Evolutionary conservation across 2,329 filamentous ascomycete species (phyloP), one percentile per base, ranked within the genome.

Genomic region (Sarocladium kiliense): DNA sequence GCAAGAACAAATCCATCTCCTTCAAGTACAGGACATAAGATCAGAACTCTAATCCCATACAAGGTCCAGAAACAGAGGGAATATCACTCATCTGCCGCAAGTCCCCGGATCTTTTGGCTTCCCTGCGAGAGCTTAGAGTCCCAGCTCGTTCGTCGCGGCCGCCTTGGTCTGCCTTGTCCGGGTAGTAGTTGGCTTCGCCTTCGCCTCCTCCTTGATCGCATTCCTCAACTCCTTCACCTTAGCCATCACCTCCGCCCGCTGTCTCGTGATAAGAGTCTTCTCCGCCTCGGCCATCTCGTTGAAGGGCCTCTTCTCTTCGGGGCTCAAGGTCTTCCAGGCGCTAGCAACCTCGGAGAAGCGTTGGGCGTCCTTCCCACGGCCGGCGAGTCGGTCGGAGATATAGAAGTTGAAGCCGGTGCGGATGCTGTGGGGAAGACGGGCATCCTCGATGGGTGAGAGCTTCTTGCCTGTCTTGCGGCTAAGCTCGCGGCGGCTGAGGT

Each of bases 251-350:
- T 57, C 44, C 23, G 55, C 45, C 55, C 72, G 72, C 18, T 63
- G 66, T 9, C 64, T 64, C 2, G 5, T 3, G 5, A 72, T 61
- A 18, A 65, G 62, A 16, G 62, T 61, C 25, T 57, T 61, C 54
- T 62, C 59, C 14, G 57, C 56, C 10, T 57, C 34, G 27, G 60
- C 62, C 56, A 56, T 58, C 36, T 58, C 70, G 2, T 62, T 51
- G 60, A 69, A 80, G 3, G 65, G 61, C 65, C 74, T 58, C 64
- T 75, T 77, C 60, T 80, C 73, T 0, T 68, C 59, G 1, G 63
- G 63, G 39, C 69, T 63, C 54, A 82, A 54, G 1, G 47, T 53
- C 58, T 71, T 77, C 79, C 79, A 84, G 56, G 74, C 68, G 2
- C 57, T 18, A 30, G 54, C 54, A 14, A 77, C 54, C 3, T 32